Conservation (phyloP, 768 basidiomycete species). For the Podaxis sp. region DNA sequence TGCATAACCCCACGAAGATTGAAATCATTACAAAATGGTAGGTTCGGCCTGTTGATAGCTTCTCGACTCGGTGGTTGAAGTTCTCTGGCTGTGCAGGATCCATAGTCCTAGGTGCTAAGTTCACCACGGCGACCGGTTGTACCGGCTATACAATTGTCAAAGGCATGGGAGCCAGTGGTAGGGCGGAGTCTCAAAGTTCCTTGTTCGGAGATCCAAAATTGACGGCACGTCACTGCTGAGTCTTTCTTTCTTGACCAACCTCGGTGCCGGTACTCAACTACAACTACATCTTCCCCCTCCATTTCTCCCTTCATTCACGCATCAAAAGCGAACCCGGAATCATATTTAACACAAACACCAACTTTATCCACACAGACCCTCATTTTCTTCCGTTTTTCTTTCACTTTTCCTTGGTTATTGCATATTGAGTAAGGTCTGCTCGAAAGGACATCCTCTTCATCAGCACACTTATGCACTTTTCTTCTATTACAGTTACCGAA, state of each 20-base stretch:
- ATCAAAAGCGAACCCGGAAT: slow-evolving; percentile 10
- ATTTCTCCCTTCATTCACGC: slow-evolving; percentile 12
- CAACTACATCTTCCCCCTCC: slow-evolving; percentile 20
- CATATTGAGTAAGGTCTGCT: slow-evolving; percentile 31
- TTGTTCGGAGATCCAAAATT: slow-evolving; percentile 21
- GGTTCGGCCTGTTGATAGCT: slow-evolving; percentile 52
- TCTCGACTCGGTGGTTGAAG: slow-evolving; percentile 51
- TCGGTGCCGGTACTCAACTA: slow-evolving; percentile 28
- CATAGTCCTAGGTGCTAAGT: slow-evolving; percentile 23
- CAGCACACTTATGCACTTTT: slow-evolving; percentile 7
- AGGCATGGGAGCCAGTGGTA: neutral
- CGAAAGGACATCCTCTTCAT: slow-evolving; percentile 7
- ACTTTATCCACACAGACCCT: slow-evolving; percentile 17
- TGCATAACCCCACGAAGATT: neutral
- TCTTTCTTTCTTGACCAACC: slow-evolving; percentile 20
- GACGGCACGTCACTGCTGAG: slow-evolving; percentile 16
- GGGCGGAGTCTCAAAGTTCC: slow-evolving; percentile 9
- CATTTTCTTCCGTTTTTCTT: slow-evolving; percentile 19
- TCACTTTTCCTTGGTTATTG: slow-evolving; percentile 13
- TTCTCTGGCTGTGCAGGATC: slow-evolving; percentile 34
- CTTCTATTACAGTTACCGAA: slow-evolving; percentile 22
- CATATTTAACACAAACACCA: slow-evolving; percentile 13
- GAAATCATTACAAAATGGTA: slow-evolving; percentile 56
- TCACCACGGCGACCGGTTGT: slow-evolving; percentile 12
- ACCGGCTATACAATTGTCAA: neutral